Percentiles rank a stretch among this genome's conserved stretches.
These are phyloP conservation scores for Annulohypoxylon truncatum DNA, from an alignment of 2,329 filamentous ascomycete species.

Conservation along the genomic window DNA sequence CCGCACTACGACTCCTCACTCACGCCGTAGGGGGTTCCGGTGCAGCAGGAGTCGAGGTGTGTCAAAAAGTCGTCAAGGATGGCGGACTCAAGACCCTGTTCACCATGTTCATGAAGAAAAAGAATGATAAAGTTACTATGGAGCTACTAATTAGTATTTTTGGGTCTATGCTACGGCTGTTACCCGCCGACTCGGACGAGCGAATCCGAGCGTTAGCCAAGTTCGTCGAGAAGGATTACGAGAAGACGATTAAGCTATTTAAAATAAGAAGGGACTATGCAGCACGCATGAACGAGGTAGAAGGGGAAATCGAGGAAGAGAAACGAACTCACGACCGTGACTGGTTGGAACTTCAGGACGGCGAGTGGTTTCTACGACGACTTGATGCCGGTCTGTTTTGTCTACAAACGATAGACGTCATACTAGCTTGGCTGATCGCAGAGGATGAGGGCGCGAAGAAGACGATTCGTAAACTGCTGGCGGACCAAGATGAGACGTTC, in stretches of 20 bases:
- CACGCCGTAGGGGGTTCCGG: constrained; percentile 75
- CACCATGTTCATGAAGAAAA: constrained; percentile 86
- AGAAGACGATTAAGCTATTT: constrained; percentile 81
- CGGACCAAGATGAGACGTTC: constrained; percentile 75
- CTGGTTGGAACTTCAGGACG: constrained; percentile 58
- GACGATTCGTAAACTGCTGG: constrained; percentile 72
- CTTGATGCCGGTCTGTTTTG: constrained; percentile 88
- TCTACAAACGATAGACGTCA: constrained; percentile 84
- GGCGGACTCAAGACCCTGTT: constrained; percentile 89
- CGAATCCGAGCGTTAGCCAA: constrained; percentile 90
- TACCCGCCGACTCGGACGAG: constrained; percentile 81
- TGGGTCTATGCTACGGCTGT: constrained; percentile 79
- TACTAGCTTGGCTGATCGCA: constrained; percentile 89
- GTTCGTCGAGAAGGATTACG: constrained; percentile 94
- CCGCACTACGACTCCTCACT: constrained; percentile 84
- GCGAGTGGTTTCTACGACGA: constrained; percentile 78
- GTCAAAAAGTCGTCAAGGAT: constrained; percentile 80
- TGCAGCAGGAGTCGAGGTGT: constrained; percentile 68
- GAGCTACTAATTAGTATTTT: constrained; percentile 91
- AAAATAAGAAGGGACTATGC: constrained; percentile 78
- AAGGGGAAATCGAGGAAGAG: constrained; percentile 73
- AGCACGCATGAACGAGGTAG: constrained; percentile 69
- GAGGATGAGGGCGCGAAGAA: constrained; percentile 82
- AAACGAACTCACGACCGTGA: constrained; percentile 48
- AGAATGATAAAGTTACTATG: constrained; percentile 71